A percentile compares a stretch with the other conserved stretches of the same genome.
Evolutionary conservation across 441 rosid species (phyloP).

Genomic region (Geranium incanum): DNA sequence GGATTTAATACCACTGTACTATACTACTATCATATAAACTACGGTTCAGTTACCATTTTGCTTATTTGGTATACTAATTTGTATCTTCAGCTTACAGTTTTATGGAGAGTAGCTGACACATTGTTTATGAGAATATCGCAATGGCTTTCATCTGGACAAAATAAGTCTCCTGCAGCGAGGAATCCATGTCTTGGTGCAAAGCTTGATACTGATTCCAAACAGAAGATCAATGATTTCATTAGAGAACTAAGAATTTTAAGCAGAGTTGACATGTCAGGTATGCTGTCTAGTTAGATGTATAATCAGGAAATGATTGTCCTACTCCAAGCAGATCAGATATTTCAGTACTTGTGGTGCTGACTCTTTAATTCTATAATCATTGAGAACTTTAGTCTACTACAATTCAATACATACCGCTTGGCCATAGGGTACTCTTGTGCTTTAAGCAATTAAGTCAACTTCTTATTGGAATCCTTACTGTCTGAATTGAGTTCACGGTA

Average conservation of each 20-base stretch:
- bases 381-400: neutral
- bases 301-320: neutral
- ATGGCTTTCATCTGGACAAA: constrained; percentile 33
- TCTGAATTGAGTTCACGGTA: neutral
- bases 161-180: constrained; percentile 44
- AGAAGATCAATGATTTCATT: constrained; percentile 73
- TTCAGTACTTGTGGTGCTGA: constrained; percentile 7
- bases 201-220: constrained; percentile 62
- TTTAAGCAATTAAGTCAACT: neutral
- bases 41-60: constrained; percentile 16
- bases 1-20: neutral
- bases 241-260: constrained; percentile 67
- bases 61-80: constrained; percentile 40
- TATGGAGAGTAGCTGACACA: constrained; percentile 76
- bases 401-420: neutral
- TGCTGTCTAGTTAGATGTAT: constrained; percentile 16
- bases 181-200: constrained; percentile 55
- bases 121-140: constrained; percentile 45
- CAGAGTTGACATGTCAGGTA: constrained; percentile 92
- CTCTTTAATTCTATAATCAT: neutral
- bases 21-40: neutral
- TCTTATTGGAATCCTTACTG: neutral
- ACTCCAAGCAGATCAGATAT: neutral
- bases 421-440: neutral
- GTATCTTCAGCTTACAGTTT: constrained; percentile 74